phyloP scores from a whole-genome alignment of 495 filamentous ascomycete species.

The Daldinia childiae region DNA sequence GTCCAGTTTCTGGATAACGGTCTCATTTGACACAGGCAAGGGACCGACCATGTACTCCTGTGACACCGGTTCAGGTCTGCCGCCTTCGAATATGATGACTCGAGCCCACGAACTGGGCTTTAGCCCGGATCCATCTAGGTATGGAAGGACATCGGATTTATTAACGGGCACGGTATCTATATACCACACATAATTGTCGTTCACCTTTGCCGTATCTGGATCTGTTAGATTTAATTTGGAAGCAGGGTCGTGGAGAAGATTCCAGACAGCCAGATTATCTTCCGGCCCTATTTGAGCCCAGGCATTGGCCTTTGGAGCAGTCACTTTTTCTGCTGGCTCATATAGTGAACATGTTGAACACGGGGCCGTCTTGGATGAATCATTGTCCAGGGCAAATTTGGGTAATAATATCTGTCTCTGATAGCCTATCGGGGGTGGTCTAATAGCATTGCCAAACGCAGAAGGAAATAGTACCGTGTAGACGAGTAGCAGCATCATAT shows the following conservation, averaged over 20 bases:
- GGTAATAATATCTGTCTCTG: constrained; percentile 15
- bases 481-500: constrained; percentile 11
- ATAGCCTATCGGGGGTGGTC: constrained; percentile 11
- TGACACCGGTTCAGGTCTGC: constrained; percentile 55
- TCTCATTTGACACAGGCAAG: constrained; percentile 53
- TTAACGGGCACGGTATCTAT: constrained; percentile 64
- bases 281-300: constrained; percentile 46
- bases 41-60: constrained; percentile 62
- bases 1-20: constrained; percentile 52
- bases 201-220: constrained; percentile 36
- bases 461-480: not conserved
- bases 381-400: not conserved
- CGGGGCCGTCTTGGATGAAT: not conserved
- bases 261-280: constrained; percentile 46
- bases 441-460: not conserved
- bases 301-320: constrained; percentile 44
- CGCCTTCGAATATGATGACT: constrained; percentile 56
- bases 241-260: constrained; percentile 44
- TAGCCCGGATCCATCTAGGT: constrained; percentile 52
- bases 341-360: constrained; percentile 30
- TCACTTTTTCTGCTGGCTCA: constrained; percentile 17
- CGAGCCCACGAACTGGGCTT: constrained; percentile 60
- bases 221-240: constrained; percentile 47
- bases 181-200: constrained; percentile 50
- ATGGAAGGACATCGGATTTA: constrained; percentile 61